Conservation (phyloP, 2,329 filamentous ascomycete genomes). For the Aureobasidium lini region DNA sequence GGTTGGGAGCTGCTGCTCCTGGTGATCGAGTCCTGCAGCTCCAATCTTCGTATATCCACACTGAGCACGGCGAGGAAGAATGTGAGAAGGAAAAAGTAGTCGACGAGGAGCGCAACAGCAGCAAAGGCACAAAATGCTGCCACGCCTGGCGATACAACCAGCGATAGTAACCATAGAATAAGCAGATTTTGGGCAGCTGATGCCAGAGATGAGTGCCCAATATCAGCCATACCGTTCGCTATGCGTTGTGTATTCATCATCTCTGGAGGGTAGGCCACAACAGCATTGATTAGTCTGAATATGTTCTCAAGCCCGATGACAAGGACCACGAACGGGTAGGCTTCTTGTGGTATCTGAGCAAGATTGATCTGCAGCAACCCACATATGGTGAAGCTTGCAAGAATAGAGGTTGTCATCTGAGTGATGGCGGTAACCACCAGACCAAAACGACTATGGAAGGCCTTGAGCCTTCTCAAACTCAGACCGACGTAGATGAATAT, state of each 20-base stretch:
- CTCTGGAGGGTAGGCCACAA: slow-evolving; percentile 63
- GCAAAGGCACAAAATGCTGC: slow-evolving; percentile 70
- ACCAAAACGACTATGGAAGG: slow-evolving; percentile 68
- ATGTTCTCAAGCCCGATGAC: slow-evolving; percentile 73
- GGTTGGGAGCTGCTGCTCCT: slow-evolving; percentile 32
- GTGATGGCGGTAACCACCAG: slow-evolving; percentile 62
- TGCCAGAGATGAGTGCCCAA: slow-evolving; percentile 60
- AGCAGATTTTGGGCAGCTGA: slow-evolving; percentile 62
- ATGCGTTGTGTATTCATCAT: slow-evolving; percentile 62
- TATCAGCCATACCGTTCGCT: slow-evolving; percentile 65
- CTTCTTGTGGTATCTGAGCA: slow-evolving; percentile 64
- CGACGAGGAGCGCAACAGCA: slow-evolving; percentile 65
- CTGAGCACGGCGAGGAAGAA: slow-evolving; percentile 75
- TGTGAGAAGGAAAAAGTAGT: slow-evolving; percentile 70
- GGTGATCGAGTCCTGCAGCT: slow-evolving; percentile 64
- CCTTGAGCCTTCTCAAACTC: slow-evolving; percentile 61
- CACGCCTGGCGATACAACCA: slow-evolving; percentile 60
- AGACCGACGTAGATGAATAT: slow-evolving; percentile 58
- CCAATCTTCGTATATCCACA: slow-evolving; percentile 68
- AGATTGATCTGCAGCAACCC: slow-evolving; percentile 68
- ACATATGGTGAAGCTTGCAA: slow-evolving; percentile 74
- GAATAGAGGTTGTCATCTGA: slow-evolving; percentile 60
- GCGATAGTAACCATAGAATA: slow-evolving; percentile 59
- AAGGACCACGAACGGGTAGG: slow-evolving; percentile 70
- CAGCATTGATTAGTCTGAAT: slow-evolving; percentile 68